phyloP scores from a whole-genome alignment of 2,329 filamentous ascomycete species.

The Fusarium multiceps region DNA sequence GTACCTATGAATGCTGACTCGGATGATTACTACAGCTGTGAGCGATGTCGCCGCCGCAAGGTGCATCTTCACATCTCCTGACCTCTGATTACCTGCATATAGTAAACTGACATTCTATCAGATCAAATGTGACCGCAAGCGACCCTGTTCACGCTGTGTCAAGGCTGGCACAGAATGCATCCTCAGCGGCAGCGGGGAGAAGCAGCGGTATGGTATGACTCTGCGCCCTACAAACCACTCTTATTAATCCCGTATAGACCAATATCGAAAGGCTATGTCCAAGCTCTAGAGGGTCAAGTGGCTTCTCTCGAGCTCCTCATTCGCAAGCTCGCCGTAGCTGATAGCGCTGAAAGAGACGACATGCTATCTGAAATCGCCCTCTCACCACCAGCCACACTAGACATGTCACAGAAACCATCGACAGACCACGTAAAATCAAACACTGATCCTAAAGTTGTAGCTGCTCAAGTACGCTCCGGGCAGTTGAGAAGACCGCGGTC shows the following conservation, averaged over 20 bases:
- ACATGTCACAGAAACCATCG: conserved; percentile 22
- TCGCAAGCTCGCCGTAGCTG: conserved; percentile 56
- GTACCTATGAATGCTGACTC: conserved; percentile 2
- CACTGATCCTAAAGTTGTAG: conserved; percentile 47
- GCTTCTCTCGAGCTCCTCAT: conserved; percentile 59
- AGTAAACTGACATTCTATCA: conserved; percentile 39
- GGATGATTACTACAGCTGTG: conserved; percentile 49
- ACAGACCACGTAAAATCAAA: conserved; percentile 42
- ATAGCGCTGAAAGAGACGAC: conserved; percentile 53
- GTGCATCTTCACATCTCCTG: conserved; percentile 37
- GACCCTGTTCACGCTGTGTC: conserved; percentile 62
- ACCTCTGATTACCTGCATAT: neutral
- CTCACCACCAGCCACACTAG: conserved; percentile 34
- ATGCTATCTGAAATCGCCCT: conserved; percentile 55
- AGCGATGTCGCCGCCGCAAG: conserved; percentile 58
- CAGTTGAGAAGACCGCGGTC: conserved; percentile 55
- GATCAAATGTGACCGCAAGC: conserved; percentile 65
- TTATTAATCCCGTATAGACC: conserved; percentile 49
- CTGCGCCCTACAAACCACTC: neutral
- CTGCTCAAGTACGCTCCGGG: conserved; percentile 49
- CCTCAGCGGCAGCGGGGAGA: conserved; percentile 56
- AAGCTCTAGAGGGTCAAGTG: conserved; percentile 60
- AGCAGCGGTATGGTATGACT: conserved; percentile 53
- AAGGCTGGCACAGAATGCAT: conserved; percentile 55
- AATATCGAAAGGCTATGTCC: conserved; percentile 58